Percentiles rank a stretch among this genome's conserved stretches.
Evolutionary conservation across 768 basidiomycete genomes (phyloP).

Genomic region (Tylopilus intermedius): DNA sequence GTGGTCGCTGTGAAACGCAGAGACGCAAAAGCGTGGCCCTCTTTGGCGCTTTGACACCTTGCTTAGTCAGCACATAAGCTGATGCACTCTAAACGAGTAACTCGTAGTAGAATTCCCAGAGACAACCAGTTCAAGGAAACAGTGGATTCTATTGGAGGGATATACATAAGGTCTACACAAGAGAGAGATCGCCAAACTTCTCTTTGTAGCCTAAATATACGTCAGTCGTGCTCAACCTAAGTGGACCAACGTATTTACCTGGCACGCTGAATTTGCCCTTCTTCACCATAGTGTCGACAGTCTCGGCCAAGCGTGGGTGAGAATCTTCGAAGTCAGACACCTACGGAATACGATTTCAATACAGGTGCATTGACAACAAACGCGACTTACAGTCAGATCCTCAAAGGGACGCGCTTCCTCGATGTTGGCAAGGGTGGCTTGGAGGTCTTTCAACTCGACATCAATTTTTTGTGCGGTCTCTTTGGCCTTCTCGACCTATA

Average conservation of each 20-base stretch:
- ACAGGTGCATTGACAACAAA: neutral
- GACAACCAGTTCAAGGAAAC: neutral
- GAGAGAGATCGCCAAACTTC: conserved; percentile 92
- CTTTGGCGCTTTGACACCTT: neutral
- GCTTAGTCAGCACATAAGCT: conserved; percentile 22
- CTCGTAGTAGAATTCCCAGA: neutral
- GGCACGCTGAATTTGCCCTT: conserved; percentile 99
- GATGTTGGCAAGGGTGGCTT: conserved; percentile 92
- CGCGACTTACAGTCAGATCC: conserved; percentile 78
- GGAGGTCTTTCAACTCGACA: conserved; percentile 83
- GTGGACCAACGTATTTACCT: conserved; percentile 41
- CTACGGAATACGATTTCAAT: conserved; percentile 36
- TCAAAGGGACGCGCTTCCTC: conserved; percentile 97
- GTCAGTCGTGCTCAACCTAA: neutral
- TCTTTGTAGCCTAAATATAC: conserved; percentile 72
- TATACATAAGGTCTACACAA: conserved; percentile 58
- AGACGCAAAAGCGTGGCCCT: conserved; percentile 2
- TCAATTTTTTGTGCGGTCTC: conserved; percentile 89
- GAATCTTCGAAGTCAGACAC: conserved; percentile 86
- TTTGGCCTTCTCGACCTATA: conserved; percentile 80
- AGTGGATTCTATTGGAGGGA: conserved; percentile 19
- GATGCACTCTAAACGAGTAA: neutral
- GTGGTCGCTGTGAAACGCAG: conserved; percentile 3
- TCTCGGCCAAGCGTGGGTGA: conserved; percentile 86
- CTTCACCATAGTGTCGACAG: conserved; percentile 91